Evolutionary conservation across 208 protist genomes (phyloP).

Genomic region (Trypanosoma cruzi): DNA sequence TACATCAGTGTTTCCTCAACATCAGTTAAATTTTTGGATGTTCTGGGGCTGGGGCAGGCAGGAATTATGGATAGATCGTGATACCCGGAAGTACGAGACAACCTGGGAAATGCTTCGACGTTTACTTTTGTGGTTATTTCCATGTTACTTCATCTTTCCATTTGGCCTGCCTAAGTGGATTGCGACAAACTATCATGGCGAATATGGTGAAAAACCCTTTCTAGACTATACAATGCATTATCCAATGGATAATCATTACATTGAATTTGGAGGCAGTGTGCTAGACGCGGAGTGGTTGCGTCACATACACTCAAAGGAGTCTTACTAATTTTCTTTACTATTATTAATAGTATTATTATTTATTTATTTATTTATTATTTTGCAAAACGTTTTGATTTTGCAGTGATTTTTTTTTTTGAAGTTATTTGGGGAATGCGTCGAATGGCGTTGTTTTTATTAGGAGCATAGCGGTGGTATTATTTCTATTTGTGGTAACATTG

Average conservation of each 20-base stretch:
- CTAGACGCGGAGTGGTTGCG: conserved; percentile 87
- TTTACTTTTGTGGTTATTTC: conserved; percentile 87
- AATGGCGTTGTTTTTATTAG: too few relatives aligned
- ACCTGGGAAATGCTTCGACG: conserved; percentile 86
- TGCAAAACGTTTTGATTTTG: conserved; percentile 1
- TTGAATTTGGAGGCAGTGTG: conserved; percentile 83
- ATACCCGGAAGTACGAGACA: conserved; percentile 85
- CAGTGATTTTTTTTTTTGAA: not conserved
- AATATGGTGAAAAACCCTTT: conserved; percentile 90
- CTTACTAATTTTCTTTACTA: conserved; percentile 44
- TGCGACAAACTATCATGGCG: conserved; percentile 71
- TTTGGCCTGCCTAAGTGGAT: conserved; percentile 85
- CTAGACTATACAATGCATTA: conserved; percentile 77
- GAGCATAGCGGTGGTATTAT: too few relatives aligned
- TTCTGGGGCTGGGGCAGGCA: conserved; percentile 86
- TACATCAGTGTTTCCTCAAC: conserved; percentile 87
- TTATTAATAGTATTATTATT: conserved; percentile 16
- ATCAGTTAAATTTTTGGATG: conserved; percentile 91
- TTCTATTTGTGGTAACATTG: too few relatives aligned
- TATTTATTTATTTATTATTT: conserved; percentile 8
- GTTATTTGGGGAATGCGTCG: too few relatives aligned
- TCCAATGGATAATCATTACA: conserved; percentile 87
- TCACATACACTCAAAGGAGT: conserved; percentile 90
- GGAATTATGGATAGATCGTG: conserved; percentile 85
- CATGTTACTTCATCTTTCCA: conserved; percentile 88